Percentiles rank a stretch among this genome's conserved stretches.
Evolutionary conservation across 768 basidiomycete species (phyloP).

Genomic region (Dacryopinax spathularia): DNA sequence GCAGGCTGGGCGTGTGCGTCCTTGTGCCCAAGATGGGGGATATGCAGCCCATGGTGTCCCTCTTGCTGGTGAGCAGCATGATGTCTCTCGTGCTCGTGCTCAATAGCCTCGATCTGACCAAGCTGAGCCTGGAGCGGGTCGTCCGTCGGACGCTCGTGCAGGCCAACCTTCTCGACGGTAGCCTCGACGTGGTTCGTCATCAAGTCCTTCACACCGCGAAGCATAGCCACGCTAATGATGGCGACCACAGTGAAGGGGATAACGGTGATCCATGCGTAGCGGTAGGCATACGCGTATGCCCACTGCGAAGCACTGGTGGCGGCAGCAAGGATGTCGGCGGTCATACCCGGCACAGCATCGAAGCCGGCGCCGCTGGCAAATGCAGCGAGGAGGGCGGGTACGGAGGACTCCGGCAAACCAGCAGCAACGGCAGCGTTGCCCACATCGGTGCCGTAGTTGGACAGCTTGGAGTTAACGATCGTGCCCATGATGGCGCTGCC

Average conservation of each 20-base stretch:
- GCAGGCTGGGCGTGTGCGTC: too few species aligned
- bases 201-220: conserved; percentile 4
- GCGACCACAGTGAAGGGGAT: conserved; percentile 7
- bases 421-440: background rate
- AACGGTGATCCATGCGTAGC: conserved; percentile 4
- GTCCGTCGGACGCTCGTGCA: conserved; percentile 2
- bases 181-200: conserved; percentile 9
- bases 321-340: background rate
- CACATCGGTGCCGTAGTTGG: background rate
- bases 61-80: background rate
- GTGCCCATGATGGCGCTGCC: conserved; percentile 5
- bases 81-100: background rate
- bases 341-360: background rate
- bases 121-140: background rate
- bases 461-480: conserved; percentile 3
- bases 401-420: background rate
- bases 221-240: conserved; percentile 2
- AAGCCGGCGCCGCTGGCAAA: background rate
- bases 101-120: background rate
- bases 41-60: background rate
- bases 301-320: background rate
- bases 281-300: conserved; percentile 5
- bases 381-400: conserved; percentile 1
- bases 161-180: conserved; percentile 4
- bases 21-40: background rate